Conservation (phyloP, 164 flowering plant genomes). For the Macadamia integrifolia region DNA sequence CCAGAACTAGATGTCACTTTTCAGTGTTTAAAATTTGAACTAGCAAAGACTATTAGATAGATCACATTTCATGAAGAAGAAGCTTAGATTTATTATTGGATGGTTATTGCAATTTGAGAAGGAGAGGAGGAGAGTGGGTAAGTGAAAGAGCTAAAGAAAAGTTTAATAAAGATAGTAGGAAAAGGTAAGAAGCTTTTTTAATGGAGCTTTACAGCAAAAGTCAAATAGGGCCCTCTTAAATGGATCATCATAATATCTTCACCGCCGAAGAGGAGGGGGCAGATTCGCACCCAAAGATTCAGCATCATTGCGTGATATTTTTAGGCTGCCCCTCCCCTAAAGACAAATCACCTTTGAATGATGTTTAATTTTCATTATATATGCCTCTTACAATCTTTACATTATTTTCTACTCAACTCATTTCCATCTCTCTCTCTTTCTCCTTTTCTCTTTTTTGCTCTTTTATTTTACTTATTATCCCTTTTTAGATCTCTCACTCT, state of each 20-base stretch:
- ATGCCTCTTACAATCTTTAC: neutral
- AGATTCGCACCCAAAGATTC: constrained; percentile 64
- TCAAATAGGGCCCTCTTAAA: constrained; percentile 42
- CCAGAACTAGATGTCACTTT: too few species aligned
- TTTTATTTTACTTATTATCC: too few species aligned
- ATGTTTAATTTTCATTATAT: neutral
- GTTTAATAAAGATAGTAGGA: constrained; percentile 12
- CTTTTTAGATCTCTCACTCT: too few species aligned
- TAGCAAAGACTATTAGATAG: too few species aligned
- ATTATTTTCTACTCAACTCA: constrained; percentile 45
- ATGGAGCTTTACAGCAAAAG: constrained; percentile 16
- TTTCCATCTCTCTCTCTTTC: neutral
- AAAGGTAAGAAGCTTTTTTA: constrained; percentile 49
- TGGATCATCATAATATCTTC: constrained; percentile 45
- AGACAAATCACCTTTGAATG: constrained; percentile 16
- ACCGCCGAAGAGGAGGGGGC: constrained; percentile 32
- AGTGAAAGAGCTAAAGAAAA: too few species aligned
- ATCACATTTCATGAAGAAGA: too few species aligned
- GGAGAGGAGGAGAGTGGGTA: too few species aligned
- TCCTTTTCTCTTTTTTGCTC: neutral
- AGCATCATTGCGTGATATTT: constrained; percentile 56
- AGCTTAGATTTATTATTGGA: neutral
- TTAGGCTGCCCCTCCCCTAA: constrained; percentile 18
- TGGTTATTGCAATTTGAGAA: constrained; percentile 30
- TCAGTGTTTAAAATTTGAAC: too few species aligned